Base-by-base conservation (phyloP, 768 basidiomycete genomes). In the Rhodotorula kratochvilovae region DNA sequence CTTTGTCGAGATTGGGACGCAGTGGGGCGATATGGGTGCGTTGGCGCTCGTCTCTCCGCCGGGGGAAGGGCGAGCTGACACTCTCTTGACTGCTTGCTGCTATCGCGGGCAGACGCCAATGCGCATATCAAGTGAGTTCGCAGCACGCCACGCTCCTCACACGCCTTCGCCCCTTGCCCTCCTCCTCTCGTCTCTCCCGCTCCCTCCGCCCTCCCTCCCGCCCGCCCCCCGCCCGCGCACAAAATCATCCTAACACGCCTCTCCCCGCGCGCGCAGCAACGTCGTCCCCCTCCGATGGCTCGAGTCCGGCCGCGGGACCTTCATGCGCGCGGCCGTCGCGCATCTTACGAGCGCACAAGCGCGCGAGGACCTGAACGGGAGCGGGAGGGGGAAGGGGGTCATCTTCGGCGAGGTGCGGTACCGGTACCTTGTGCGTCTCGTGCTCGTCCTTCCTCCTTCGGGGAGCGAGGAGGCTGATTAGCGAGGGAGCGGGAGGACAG, bases 361-460 rank as follows among this genome's bases (percentile, higher is more conserved):
- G 51, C 27, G 29, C 12, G 16, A 29, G 13, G 51, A n/a, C n/a
- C n/a, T 53, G 5, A 29, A n/a, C 15, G 51, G 51, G n/a, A 29
- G n/a, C n/a, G 29, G n/a, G 27, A 2, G 29, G 2, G 51, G 51
- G n/a, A 29, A 16, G 13, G 51, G 51, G 8, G 6, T 29, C 51
- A 53, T 53, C n/a, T 53, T 53, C 11, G 51, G 51, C n/a, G 51
- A 53, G 51, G 51, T 53, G 13, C 27, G 29, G 51, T 53, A 53
- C 51, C 51, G 51, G n/a, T 53, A 53, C 51, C 17, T 53, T 27
- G 51, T 53, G 51, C 51, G 51, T n/a, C 16, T 6, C 2, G n/a
- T n/a, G 13, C 13, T 1, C 12, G 7, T 6, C 25, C 7, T 12
- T 29, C n/a, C 12, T 1, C 13, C 27, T 12, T 25, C n/a, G 7